Percentiles rank a stretch among this genome's conserved stretches.
These are phyloP conservation scores for Solanum chilense DNA, from an alignment of 257 asterid genomes.

Conservation along the genomic window DNA sequence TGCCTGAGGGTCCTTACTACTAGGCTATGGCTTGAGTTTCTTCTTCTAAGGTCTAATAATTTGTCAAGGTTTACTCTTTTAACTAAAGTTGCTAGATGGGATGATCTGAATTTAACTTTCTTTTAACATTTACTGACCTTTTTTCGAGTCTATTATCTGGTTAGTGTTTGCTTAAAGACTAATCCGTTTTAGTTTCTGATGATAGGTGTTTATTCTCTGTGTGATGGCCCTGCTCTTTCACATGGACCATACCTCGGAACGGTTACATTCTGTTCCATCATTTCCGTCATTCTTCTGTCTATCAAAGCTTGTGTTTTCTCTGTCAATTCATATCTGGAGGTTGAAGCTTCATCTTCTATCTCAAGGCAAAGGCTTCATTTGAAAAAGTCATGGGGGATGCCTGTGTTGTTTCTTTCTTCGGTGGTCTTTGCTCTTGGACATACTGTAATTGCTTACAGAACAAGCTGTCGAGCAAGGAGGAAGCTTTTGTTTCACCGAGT, in stretches of 20 bases:
- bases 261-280: constrained; percentile 60
- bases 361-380: constrained; percentile 82
- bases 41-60: not conserved
- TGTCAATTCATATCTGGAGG: constrained; percentile 73
- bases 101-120: not conserved
- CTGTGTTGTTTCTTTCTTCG: constrained; percentile 86
- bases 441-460: constrained; percentile 81
- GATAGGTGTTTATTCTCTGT: constrained; percentile 71
- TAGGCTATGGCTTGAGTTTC: not conserved
- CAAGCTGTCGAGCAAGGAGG: constrained; percentile 90
- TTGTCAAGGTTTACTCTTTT: not conserved
- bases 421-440: constrained; percentile 97
- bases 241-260: constrained; percentile 89
- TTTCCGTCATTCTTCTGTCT: constrained; percentile 63
- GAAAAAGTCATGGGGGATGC: constrained; percentile 99
- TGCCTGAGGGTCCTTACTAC: not conserved
- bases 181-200: constrained; percentile 6
- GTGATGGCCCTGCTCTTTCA: constrained; percentile 66
- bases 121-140: not conserved
- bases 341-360: constrained; percentile 57
- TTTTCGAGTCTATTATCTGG: not conserved
- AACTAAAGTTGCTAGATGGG: not conserved
- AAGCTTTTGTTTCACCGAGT: constrained; percentile 77
- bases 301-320: constrained; percentile 79
- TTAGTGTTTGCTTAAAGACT: not conserved